Evolutionary conservation across 768 basidiomycete species (phyloP), one percentile per base, ranked within the genome.

Genomic region (Pleurotus sapidus): DNA sequence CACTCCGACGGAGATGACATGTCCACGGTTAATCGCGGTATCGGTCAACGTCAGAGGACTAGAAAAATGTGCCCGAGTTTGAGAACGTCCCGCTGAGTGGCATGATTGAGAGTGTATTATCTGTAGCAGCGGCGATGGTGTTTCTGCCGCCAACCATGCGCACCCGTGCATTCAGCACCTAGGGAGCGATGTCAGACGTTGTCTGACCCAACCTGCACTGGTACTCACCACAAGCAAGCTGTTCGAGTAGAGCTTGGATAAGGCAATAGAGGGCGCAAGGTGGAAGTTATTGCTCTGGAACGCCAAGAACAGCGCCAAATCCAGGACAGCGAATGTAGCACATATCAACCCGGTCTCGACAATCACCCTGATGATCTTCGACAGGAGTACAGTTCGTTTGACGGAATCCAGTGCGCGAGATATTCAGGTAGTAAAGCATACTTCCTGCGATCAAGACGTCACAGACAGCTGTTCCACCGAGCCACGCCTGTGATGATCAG

Each of bases 211-310:
- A 18, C 4, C 3, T 1, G 20, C 20, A 20, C 20, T 20, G 25
- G 14, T 20, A 49, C 48, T 23, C 5, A 66, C 65, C 62, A 60
- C 65, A 6, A 67, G 42, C 23, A 66, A 49, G 56, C 65, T 66
- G 45, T 68, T 68, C 14, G 62, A 57, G 49, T 68, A 68, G 17
- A 68, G 51, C 53, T 68, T 68, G 3, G 66, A 65, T 15, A 67
- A 40, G 3, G 63, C 49, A 11, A 67, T 61, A 15, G 62, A 59
- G 5, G 67, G 64, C 12, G 67, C 58, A 6, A 66, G 56, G 46
- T 68, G 64, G 48, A 65, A 68, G 49, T 66, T 68, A 40, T 58
- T 61, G 11, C 62, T 37, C 34, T 60, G n/a, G 49, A 60, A 65
- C 2, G 55, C 57, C 11, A 67, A 20, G 57, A 62, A 68, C 37